These are phyloP conservation scores for Aphanoascus verrucosus DNA, from an alignment of 2,329 filamentous ascomycete genomes.

Conservation along the genomic window DNA sequence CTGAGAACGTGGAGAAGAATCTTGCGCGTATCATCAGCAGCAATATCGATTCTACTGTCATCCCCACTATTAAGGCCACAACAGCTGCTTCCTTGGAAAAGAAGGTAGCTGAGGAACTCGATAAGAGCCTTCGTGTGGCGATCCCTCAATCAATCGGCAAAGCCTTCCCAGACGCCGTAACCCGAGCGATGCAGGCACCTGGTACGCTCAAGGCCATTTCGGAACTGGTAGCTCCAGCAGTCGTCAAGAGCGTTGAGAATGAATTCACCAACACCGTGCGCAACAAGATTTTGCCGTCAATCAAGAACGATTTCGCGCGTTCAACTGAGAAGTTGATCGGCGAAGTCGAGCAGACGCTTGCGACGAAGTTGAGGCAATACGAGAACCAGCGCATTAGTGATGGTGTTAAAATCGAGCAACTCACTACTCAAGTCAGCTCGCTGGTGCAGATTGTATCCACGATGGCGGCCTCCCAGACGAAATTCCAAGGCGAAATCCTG, in stretches of 20 bases:
- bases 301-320: slow-evolving; percentile 54
- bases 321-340: slow-evolving; percentile 56
- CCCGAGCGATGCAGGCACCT: slow-evolving; percentile 59
- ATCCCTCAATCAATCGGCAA: slow-evolving; percentile 65
- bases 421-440: slow-evolving; percentile 44
- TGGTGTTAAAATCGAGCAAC: slow-evolving; percentile 49
- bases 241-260: slow-evolving; percentile 58
- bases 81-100: slow-evolving; percentile 59
- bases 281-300: slow-evolving; percentile 53
- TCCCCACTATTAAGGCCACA: slow-evolving; percentile 61
- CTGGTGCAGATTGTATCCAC: slow-evolving; percentile 44
- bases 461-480: slow-evolving; percentile 34
- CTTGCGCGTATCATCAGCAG: slow-evolving; percentile 64
- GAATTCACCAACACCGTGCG: slow-evolving; percentile 54
- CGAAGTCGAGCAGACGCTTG: slow-evolving; percentile 55
- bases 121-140: slow-evolving; percentile 52
- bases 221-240: slow-evolving; percentile 57
- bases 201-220: slow-evolving; percentile 62
- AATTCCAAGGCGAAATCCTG: slow-evolving; percentile 34
- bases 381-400: slow-evolving; percentile 45
- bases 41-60: slow-evolving; percentile 62
- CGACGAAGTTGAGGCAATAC: slow-evolving; percentile 42
- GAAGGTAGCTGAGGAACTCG: slow-evolving; percentile 58
- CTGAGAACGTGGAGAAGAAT: slow-evolving; percentile 63
- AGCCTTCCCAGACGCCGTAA: slow-evolving; percentile 56